Evolutionary conservation across 345 rosid genomes (phyloP), one percentile per base, ranked within the genome.

Genomic region (Anacardium occidentale): DNA sequence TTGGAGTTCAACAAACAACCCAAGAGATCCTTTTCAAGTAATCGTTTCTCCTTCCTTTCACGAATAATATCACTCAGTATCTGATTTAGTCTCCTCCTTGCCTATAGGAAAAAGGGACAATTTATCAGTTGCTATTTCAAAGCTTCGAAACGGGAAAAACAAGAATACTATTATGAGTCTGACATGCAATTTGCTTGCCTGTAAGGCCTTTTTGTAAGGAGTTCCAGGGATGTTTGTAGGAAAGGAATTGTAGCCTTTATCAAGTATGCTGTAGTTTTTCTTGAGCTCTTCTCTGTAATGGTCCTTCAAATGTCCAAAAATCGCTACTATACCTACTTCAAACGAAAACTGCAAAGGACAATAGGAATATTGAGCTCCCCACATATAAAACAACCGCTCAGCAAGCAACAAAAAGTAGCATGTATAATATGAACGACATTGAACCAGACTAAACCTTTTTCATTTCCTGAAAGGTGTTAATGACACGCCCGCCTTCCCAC

Each of bases 191-290:
- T 17, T 40, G 65, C 82, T 70, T 72, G 83, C 91, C 78, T 57
- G 57, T 34, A 83, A 15, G n/a, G 99, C 98, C 82, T 82, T 89
- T 78, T 75, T 58, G 78, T 88, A 92, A 2, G 85, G 77, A 68
- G 94, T 87, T 77, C 97, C 99, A 0, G 99, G 98, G 17, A 95
- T 79, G 71, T 77, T 77, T 37, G 89, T 89, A 18, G 97, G 97
- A 74, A 90, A 88, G 2, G 92, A 90, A 75, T 95, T 95, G 83
- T 92, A 95, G 70, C 98, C 99, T 81, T 75, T 83, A 54, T 89
- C 96, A 1, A 95, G 78, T 62, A 84, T 85, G 77, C 77, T 74
- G 81, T 95, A 95, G 71, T 89, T 88, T 80, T 82, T 81, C 74
- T 86, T 84, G 70, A 95, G 79, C 75, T 89, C 95, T 71, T 86